Evolutionary conservation across 2,329 filamentous ascomycete species (phyloP), one percentile per base, ranked within the genome.

Genomic region (Coniochaeta pulveracea): DNA sequence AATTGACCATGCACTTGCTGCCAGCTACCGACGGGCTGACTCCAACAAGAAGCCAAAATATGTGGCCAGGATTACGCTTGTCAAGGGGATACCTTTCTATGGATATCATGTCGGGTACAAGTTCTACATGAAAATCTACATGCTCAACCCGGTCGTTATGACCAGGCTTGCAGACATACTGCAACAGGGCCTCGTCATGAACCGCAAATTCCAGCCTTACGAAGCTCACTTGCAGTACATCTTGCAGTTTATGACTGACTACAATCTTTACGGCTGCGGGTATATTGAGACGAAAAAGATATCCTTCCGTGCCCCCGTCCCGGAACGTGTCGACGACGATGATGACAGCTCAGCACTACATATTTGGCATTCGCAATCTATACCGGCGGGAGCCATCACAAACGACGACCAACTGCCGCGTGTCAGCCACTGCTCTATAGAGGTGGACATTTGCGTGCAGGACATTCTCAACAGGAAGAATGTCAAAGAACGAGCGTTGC

Each of bases 161-260:
- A 85, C 79, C n/a, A 75, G 89, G 19, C 65, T 96, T 37, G 76
- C 84, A 17, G 88, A 96, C 49, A 66, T 98, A 30, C 65, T 98
- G 26, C 78, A 84, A 12, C 86, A 94, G 55, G 91, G 91, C 6
- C 80, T 80, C 19, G 78, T 98, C 26, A 73, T 96, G 72, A 84
- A 84, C 50, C 73, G 72, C 38, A 69, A 73, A 16, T 80, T 98
- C 26, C 89, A 96, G 49, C 89, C 91, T 0, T 93, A 91, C 50
- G 91, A 98, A 57, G 86, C 84, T 12, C 93, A 98, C 52, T 56
- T 96, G 40, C 85, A 94, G 50, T 96, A 88, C 52, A 61, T 95
- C 7, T 67, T 91, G 8, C 93, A 98, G 57, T 98, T 93, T 73
- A 96, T 98, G 91, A 82, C 80, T 42, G 93, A 98, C 54, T 98